These are phyloP conservation scores for Syzygium grande DNA, from an alignment of 345 rosid genomes.

Conservation along the genomic window DNA sequence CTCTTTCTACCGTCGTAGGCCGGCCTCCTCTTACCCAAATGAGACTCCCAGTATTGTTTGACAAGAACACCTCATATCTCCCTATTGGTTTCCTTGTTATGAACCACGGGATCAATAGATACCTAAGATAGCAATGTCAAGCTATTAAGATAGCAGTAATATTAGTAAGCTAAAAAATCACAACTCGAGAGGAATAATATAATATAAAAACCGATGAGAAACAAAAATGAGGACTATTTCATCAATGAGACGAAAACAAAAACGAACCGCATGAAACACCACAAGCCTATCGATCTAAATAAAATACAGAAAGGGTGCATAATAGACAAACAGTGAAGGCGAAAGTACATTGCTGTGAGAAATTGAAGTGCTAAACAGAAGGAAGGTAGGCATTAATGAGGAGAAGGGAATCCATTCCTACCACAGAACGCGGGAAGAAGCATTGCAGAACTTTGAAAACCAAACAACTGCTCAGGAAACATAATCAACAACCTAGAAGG, in stretches of 20 bases:
- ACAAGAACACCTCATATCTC: conserved; percentile 19
- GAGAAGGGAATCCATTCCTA: background rate
- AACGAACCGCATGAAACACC: background rate
- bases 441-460: no score
- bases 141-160: background rate
- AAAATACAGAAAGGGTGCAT: background rate
- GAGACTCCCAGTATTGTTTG: conserved; percentile 1
- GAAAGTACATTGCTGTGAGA: background rate
- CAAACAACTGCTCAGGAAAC: background rate
- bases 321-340: background rate
- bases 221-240: background rate
- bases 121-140: conserved; percentile 25
- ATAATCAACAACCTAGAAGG: background rate
- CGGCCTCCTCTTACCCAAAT: conserved; percentile 21
- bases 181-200: background rate
- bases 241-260: background rate
- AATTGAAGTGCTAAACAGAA: background rate
- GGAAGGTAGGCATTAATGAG: background rate
- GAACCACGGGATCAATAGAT: conserved; percentile 39
- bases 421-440: background rate
- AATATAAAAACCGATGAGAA: no score
- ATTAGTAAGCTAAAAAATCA: background rate
- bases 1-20: conserved; percentile 78
- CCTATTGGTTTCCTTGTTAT: conserved; percentile 34
- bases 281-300: background rate